These are phyloP conservation scores for Diaporthe citriasiana DNA, from an alignment of 2,329 filamentous ascomycete genomes.

Conservation along the genomic window DNA sequence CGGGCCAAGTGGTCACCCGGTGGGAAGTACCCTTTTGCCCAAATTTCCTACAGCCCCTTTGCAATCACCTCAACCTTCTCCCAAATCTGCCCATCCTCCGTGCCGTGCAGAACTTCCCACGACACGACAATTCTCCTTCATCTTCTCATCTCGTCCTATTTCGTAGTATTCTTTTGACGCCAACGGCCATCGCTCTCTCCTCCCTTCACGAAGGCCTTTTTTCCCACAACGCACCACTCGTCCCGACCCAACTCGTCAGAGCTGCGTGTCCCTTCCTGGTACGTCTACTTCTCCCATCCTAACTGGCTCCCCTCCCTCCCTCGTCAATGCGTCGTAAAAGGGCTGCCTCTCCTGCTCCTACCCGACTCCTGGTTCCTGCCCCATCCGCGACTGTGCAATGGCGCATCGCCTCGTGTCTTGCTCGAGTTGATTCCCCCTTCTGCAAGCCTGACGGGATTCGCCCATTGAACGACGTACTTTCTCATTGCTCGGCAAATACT, in stretches of 20 bases:
- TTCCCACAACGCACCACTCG: slow-evolving; percentile 18
- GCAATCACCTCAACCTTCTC: slow-evolving; percentile 36
- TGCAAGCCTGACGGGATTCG: not conserved
- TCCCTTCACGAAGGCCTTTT: slow-evolving; percentile 34
- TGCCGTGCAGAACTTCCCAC: slow-evolving; percentile 41
- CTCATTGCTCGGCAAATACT: slow-evolving; percentile 1
- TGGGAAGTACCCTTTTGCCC: slow-evolving; percentile 32
- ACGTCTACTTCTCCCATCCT: slow-evolving; percentile 24
- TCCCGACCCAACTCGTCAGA: slow-evolving; percentile 37
- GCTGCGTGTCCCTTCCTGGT: slow-evolving; percentile 44
- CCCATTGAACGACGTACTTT: slow-evolving; percentile 21
- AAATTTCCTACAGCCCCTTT: slow-evolving; percentile 35
- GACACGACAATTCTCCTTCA: slow-evolving; percentile 40
- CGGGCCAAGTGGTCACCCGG: slow-evolving; percentile 26
- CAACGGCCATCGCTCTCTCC: slow-evolving; percentile 35
- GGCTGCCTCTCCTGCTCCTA: slow-evolving; percentile 11
- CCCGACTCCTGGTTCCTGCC: slow-evolving; percentile 1
- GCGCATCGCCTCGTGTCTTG: slow-evolving; percentile 14
- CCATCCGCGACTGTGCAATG: not conserved
- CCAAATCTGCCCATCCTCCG: slow-evolving; percentile 39
- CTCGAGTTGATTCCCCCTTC: not conserved
- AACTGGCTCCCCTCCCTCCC: slow-evolving; percentile 11
- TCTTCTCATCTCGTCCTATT: slow-evolving; percentile 39
- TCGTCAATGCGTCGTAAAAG: slow-evolving; percentile 18
- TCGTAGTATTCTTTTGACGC: slow-evolving; percentile 36